Evolutionary conservation across 768 basidiomycete species (phyloP).

Genomic region (Suillus brevipes): DNA sequence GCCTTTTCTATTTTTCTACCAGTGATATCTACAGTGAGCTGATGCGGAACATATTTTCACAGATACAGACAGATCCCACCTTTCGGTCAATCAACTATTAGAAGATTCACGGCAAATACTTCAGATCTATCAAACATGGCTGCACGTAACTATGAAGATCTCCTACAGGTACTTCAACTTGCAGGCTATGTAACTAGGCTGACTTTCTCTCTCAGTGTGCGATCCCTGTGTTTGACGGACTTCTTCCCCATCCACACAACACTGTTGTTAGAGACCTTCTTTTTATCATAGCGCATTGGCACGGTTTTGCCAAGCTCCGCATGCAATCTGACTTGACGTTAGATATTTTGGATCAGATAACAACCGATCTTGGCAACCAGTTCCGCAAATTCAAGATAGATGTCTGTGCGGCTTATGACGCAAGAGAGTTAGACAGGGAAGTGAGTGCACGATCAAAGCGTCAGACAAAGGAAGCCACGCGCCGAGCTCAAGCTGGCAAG

Average conservation of each 20-base stretch:
- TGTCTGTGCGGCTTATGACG: conserved; percentile 27
- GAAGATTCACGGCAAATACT: conserved; percentile 31
- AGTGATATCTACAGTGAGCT: background rate
- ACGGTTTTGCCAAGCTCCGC: conserved; percentile 19
- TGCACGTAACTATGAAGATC: conserved; percentile 38
- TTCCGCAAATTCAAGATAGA: conserved; percentile 22
- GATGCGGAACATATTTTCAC: conserved; percentile 1
- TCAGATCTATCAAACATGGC: conserved; percentile 36
- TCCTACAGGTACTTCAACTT: conserved; percentile 26
- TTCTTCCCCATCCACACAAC: conserved; percentile 17
- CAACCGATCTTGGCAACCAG: conserved; percentile 14
- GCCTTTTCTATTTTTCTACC: too few relatives aligned
- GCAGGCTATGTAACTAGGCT: background rate
- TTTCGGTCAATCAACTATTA: conserved; percentile 35
- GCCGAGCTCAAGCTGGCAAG: background rate
- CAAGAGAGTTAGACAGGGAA: conserved; percentile 33
- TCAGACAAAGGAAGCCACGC: background rate
- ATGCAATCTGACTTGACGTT: conserved; percentile 20
- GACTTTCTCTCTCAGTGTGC: conserved; percentile 14
- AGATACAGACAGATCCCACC: conserved; percentile 32
- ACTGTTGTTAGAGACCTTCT: conserved; percentile 14
- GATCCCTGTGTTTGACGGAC: conserved; percentile 15
- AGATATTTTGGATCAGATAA: conserved; percentile 11
- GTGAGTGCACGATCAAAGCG: conserved; percentile 24
- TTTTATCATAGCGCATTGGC: conserved; percentile 20